These are phyloP conservation scores for Ganoderma lucidum DNA, from an alignment of 1,284 basidiomycete genomes.

Conservation along the genomic window DNA sequence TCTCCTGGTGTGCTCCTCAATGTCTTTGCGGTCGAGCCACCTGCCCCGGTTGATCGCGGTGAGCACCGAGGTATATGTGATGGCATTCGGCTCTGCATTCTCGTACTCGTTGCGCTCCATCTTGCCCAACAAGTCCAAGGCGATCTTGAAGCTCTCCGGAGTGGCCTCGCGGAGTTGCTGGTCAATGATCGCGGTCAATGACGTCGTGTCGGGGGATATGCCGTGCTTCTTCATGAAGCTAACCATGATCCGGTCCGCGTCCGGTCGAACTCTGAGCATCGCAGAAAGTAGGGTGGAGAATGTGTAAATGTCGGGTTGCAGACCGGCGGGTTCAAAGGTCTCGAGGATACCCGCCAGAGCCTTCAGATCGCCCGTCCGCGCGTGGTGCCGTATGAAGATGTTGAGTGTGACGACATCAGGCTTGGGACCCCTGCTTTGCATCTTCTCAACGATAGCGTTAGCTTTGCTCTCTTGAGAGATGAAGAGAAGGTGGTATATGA, in stretches of 20 bases:
- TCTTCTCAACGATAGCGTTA: constrained; percentile 53
- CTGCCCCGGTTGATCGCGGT: constrained; percentile 62
- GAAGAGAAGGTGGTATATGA: constrained; percentile 66
- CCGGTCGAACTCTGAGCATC: constrained; percentile 68
- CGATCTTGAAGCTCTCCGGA: constrained; percentile 62
- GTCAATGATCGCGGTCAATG: constrained; percentile 79
- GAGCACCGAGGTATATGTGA: constrained; percentile 79
- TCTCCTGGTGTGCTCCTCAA: constrained; percentile 54
- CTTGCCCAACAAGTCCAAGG: constrained; percentile 68
- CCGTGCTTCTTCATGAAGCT: constrained; percentile 77
- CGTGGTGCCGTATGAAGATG: constrained; percentile 75
- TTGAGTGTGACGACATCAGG: constrained; percentile 83
- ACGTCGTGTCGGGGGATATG: constrained; percentile 75
- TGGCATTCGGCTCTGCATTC: constrained; percentile 65
- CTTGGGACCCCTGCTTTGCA: constrained; percentile 59
- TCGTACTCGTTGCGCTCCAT: constrained; percentile 71
- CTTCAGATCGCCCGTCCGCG: constrained; percentile 65
- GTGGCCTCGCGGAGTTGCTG: constrained; percentile 67
- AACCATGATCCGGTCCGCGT: constrained; percentile 70
- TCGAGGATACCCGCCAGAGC: constrained; percentile 63
- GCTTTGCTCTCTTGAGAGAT: constrained; percentile 53
- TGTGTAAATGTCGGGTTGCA: constrained; percentile 79
- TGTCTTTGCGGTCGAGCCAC: constrained; percentile 52
- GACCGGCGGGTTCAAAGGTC: constrained; percentile 56
- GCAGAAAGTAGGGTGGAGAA: constrained; percentile 84